Evolutionary conservation across 345 rosid species (phyloP), one percentile per base, ranked within the genome.

Genomic region (Streptanthus diversifolius): DNA sequence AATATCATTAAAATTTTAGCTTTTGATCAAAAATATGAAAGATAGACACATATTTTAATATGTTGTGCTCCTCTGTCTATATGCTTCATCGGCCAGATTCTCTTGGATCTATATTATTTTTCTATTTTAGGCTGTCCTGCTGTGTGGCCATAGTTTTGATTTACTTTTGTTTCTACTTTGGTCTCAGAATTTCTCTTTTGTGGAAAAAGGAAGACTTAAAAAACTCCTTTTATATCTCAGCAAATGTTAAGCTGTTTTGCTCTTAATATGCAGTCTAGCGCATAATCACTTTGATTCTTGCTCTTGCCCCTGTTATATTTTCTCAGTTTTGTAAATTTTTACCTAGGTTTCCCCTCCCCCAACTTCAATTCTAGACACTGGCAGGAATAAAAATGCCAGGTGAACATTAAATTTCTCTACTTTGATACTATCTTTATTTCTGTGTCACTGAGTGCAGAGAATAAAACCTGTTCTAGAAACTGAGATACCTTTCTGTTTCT

Each of bases 321-420:
- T 49, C 51, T 51, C 48, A 70, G 62, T 40, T 69, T 69, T 71
- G 43, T 43, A 2, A 29, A 12, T 59, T 66, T 63, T 64, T 57
- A 48, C 57, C 22, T 75, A 87, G 97, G 93, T 78, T 74, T 72
- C 82, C 66, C 58, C 84, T 32, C 80, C 88, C 22, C 69, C 88
- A 64, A 79, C 86, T 68, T 77, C 88, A 39, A 52, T 77, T 67
- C 61, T 88, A 47, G 89, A 88, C 60, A 76, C 78, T 55, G 83
- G 80, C 81, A 93, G 88, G 39, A 71, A 48, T 57, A 87, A 70
- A 80, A 82, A 63, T 75, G 49, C 68, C 25, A 88, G 98, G 98
- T 92, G 75, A 65, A 58, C 65, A 8, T 75, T 37, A 19, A 7
- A 51, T 47, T 7, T 27, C 9, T 7, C 47, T 64, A 15, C 67